Conservation (phyloP, 371 early-diverging fungal species). For the Mycotypha africana region DNA sequence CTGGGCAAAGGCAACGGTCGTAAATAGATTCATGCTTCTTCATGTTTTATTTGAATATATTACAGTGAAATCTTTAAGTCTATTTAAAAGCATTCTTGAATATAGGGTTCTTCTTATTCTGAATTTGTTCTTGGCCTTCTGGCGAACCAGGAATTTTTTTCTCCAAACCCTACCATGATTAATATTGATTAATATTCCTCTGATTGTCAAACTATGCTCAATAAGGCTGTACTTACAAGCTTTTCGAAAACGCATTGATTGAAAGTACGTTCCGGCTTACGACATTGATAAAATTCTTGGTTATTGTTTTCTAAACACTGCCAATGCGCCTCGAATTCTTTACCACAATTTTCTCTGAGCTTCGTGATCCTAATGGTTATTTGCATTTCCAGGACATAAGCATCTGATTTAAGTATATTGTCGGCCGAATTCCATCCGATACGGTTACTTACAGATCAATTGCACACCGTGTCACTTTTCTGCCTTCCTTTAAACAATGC, state of each 20-base stretch:
- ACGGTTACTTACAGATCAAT: slow-evolving; percentile 80
- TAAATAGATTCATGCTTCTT: too few species aligned
- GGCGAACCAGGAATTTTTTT: slow-evolving; percentile 78
- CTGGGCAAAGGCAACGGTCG: too few species aligned
- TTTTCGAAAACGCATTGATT: slow-evolving; percentile 90
- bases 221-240: slow-evolving; percentile 53
- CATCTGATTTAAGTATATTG: background rate
- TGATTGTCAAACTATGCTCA: background rate
- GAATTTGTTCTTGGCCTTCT: slow-evolving; percentile 61
- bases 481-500: slow-evolving; percentile 89
- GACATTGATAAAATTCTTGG: slow-evolving; percentile 80
- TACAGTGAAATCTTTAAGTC: too few species aligned
- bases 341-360: slow-evolving; percentile 86
- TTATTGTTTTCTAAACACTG: slow-evolving; percentile 89
- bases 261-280: slow-evolving; percentile 73
- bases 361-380: slow-evolving; percentile 65
- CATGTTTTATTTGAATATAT: too few species aligned
- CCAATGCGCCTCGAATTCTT: slow-evolving; percentile 89
- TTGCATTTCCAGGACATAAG: background rate
- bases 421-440: too few species aligned
- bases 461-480: slow-evolving; percentile 94
- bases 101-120: slow-evolving; percentile 70
- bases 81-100: slow-evolving; percentile 45
- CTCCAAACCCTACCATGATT: slow-evolving; percentile 59
- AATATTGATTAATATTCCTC: background rate